Percentiles rank a stretch among this genome's conserved stretches.
Conservation (phyloP, 2,329 filamentous ascomycete species). For the Phialophora expanda region DNA sequence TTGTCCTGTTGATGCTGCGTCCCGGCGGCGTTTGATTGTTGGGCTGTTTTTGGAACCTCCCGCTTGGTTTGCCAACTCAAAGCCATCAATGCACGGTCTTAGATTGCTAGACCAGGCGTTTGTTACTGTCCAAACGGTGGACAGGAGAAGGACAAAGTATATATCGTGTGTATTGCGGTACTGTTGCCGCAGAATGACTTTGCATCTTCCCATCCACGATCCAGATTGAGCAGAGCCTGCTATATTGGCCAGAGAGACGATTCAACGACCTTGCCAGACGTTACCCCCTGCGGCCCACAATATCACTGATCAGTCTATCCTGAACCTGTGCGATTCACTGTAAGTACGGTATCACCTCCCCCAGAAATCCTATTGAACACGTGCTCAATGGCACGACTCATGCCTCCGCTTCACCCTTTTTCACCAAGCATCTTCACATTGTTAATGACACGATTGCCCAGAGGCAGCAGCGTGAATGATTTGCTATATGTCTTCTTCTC, state of each 20-base stretch:
- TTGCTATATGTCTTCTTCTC: not conserved
- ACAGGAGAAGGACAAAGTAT: not conserved
- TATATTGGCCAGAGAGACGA: conserved; percentile 1
- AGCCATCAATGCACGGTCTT: not conserved
- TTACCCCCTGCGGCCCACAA: not conserved
- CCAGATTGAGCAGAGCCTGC: not conserved
- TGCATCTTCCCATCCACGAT: not conserved
- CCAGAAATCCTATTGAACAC: not conserved
- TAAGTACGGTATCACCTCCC: not conserved
- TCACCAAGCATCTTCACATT: not conserved
- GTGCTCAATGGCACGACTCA: not conserved
- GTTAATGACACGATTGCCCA: not conserved
- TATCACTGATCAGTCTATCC: not conserved
- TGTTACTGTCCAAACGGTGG: conserved; percentile 1
- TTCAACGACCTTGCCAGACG: not conserved
- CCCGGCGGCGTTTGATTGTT: conserved; percentile 18
- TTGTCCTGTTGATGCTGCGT: conserved; percentile 16
- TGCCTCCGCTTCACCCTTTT: not conserved
- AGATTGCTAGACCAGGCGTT: conserved; percentile 9
- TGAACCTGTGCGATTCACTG: not conserved
- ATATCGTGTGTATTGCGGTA: not conserved
- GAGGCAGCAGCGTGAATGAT: not conserved
- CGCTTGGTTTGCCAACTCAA: conserved; percentile 2
- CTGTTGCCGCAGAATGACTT: not conserved
- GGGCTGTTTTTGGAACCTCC: not conserved